Evolutionary conservation across 1,284 basidiomycete species (phyloP).

Genomic region (Testicularia cyperi): DNA sequence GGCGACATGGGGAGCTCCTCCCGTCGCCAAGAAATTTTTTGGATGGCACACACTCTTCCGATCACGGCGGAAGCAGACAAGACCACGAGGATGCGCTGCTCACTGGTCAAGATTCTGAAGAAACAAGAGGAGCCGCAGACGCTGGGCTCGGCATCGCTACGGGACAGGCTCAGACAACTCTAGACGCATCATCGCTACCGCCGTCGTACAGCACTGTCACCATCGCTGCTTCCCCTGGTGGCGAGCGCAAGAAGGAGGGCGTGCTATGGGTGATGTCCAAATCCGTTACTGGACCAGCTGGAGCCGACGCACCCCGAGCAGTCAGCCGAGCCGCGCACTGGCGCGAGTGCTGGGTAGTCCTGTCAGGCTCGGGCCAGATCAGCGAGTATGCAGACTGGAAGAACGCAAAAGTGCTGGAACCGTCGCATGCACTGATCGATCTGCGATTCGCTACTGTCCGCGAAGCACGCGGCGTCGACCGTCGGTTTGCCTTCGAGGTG

Average conservation of each 20-base stretch:
- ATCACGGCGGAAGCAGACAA: no score
- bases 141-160: neutral
- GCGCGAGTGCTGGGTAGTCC: conserved; percentile 51
- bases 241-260: conserved; percentile 50
- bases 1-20: no score
- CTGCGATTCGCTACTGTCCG: conserved; percentile 56
- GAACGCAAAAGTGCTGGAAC: conserved; percentile 41
- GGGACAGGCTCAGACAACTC: neutral
- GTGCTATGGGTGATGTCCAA: conserved; percentile 49
- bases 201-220: neutral
- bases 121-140: neutral
- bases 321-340: conserved; percentile 39
- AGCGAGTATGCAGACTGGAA: conserved; percentile 51
- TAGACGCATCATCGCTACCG: neutral
- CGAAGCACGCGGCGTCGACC: conserved; percentile 49
- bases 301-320: conserved; percentile 40
- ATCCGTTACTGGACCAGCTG: conserved; percentile 25
- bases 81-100: no score
- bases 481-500: conserved; percentile 63
- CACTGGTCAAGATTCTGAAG: no score
- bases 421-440: conserved; percentile 47
- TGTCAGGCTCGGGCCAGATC: conserved; percentile 48
- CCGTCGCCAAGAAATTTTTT: no score
- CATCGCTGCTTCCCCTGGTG: neutral
- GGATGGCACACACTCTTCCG: no score